phyloP scores from a whole-genome alignment of 2,329 filamentous ascomycete species.

The Penicillium sp. region DNA sequence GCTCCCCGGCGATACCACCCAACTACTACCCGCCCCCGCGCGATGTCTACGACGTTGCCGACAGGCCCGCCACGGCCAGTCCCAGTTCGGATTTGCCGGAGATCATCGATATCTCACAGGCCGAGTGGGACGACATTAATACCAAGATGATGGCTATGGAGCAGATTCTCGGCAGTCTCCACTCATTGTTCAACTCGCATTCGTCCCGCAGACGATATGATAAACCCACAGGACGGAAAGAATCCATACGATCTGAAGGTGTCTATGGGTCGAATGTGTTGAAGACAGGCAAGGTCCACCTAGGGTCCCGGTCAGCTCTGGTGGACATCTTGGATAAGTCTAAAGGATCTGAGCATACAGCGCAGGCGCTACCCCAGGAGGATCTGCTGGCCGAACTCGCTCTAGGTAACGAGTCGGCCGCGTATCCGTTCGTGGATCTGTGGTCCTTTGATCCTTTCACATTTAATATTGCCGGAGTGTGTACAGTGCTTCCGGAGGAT shows the following conservation, averaged over 20 bases:
- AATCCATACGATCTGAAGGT: conserved; percentile 22
- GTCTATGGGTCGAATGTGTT: conserved; percentile 30
- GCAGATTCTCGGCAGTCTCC: conserved; percentile 31
- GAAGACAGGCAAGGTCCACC: conserved; percentile 53
- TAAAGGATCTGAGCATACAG: conserved; percentile 33
- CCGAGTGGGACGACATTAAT: conserved; percentile 36
- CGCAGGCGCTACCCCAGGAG: conserved; percentile 53
- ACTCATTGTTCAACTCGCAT: conserved; percentile 29
- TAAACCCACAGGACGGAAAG: conserved; percentile 11
- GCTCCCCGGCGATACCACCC: conserved; percentile 11
- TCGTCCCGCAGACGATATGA: conserved; percentile 18
- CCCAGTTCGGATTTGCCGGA: conserved; percentile 23
- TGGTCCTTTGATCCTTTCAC: conserved; percentile 58
- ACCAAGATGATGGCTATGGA: conserved; percentile 35
- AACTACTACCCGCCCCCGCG: conserved; percentile 9
- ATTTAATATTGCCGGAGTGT: conserved; percentile 52
- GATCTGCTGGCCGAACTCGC: conserved; percentile 57
- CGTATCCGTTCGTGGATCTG: conserved; percentile 59
- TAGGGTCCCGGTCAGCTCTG: conserved; percentile 55
- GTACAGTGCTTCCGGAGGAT: conserved; percentile 54
- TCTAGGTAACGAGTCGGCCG: conserved; percentile 56
- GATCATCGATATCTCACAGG: conserved; percentile 29
- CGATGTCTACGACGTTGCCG: conserved; percentile 21
- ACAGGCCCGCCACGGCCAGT: conserved; percentile 9
- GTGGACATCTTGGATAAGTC: conserved; percentile 53